Percentiles rank a stretch among this genome's conserved stretches.
These are phyloP conservation scores for Rutstroemia sp. DNA, from an alignment of 2,329 filamentous ascomycete species.

Conservation along the genomic window DNA sequence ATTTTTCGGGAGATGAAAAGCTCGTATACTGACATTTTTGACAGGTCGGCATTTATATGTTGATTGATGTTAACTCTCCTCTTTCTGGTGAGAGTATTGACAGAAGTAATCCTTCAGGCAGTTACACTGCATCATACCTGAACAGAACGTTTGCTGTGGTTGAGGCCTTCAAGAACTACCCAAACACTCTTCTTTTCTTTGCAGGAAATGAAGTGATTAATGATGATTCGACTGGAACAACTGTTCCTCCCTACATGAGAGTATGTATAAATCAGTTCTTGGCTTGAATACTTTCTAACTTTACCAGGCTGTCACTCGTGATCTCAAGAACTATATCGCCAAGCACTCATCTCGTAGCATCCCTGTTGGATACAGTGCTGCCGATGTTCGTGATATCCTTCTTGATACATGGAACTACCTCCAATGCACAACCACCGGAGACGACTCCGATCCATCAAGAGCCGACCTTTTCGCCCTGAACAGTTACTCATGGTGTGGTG, in stretches of 20 bases:
- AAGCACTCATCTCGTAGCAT: conserved; percentile 60
- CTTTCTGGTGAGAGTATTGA: conserved; percentile 50
- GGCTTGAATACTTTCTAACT: conserved; percentile 11
- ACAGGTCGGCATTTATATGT: conserved; percentile 56
- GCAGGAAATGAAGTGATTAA: conserved; percentile 75
- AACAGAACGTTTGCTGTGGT: conserved; percentile 61
- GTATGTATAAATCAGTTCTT: conserved; percentile 14
- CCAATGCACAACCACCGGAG: conserved; percentile 51
- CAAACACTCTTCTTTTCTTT: conserved; percentile 67
- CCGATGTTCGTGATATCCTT: conserved; percentile 67
- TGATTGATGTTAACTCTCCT: conserved; percentile 62
- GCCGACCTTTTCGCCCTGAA: conserved; percentile 74
- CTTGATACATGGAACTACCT: conserved; percentile 72
- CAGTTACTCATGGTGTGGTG: conserved; percentile 66
- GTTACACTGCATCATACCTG: conserved; percentile 52
- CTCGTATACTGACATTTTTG: neutral
- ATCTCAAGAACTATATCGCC: conserved; percentile 75
- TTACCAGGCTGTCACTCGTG: conserved; percentile 62
- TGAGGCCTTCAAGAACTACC: conserved; percentile 59
- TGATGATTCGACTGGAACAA: conserved; percentile 49
- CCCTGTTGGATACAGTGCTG: conserved; percentile 74
- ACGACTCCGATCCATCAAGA: conserved; percentile 51
- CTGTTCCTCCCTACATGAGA: conserved; percentile 61
- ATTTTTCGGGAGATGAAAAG: neutral
- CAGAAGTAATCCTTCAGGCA: conserved; percentile 47